These are phyloP conservation scores for Cladobotryum protrusum DNA, from an alignment of 2,329 filamentous ascomycete genomes.

Conservation along the genomic window DNA sequence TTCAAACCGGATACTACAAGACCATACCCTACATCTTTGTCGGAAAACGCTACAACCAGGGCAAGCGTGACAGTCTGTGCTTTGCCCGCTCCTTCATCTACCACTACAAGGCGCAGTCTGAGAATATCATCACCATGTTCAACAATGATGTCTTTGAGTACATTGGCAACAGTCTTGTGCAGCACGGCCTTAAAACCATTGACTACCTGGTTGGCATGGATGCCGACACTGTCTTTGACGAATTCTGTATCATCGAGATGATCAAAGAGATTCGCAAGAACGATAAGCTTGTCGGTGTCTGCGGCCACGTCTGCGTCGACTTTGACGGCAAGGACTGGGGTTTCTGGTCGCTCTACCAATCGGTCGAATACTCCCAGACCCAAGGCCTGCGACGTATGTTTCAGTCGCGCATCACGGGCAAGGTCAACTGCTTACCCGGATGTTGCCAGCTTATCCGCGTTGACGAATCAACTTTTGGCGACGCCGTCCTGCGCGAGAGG, in stretches of 20 bases:
- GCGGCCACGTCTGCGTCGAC: slow-evolving; percentile 43
- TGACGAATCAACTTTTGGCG: slow-evolving; percentile 43
- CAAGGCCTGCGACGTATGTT: slow-evolving; percentile 43
- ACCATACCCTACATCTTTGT: slow-evolving; percentile 42
- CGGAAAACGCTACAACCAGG: slow-evolving; percentile 43
- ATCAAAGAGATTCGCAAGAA: slow-evolving; percentile 36
- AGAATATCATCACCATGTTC: slow-evolving; percentile 39
- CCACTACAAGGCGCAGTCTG: slow-evolving; percentile 39
- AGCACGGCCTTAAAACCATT: slow-evolving; percentile 32
- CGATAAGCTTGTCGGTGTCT: slow-evolving; percentile 39
- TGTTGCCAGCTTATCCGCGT: slow-evolving; percentile 46
- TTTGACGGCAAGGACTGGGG: slow-evolving; percentile 36
- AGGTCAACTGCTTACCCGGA: slow-evolving; percentile 43
- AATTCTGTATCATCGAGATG: slow-evolving; percentile 39
- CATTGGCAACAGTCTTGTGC: slow-evolving; percentile 32
- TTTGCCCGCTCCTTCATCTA: slow-evolving; percentile 43
- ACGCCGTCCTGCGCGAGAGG: slow-evolving; percentile 37
- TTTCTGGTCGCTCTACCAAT: slow-evolving; percentile 41
- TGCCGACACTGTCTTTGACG: slow-evolving; percentile 41
- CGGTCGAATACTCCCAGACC: slow-evolving; percentile 42
- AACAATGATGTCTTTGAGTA: slow-evolving; percentile 37
- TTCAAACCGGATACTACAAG: slow-evolving; percentile 38
- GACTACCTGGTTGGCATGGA: slow-evolving; percentile 43
- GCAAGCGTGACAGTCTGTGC: slow-evolving; percentile 44
- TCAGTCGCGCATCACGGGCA: slow-evolving; percentile 43